phyloP scores from a whole-genome alignment of 306 rosid genomes.

The Pyrus bretschneideri region DNA sequence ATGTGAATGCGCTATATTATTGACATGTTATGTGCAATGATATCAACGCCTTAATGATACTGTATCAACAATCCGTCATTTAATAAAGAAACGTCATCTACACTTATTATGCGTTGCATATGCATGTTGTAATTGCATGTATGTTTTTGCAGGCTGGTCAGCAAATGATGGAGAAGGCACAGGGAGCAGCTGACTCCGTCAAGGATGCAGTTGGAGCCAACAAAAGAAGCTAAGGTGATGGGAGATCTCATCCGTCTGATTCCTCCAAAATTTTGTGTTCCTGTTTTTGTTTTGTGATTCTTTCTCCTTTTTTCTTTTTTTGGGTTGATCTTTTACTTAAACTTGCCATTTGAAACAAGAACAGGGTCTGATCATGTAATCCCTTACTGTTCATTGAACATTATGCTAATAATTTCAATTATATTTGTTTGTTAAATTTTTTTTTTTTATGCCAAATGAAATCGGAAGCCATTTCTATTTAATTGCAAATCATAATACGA shows the following conservation, averaged over 20 bases:
- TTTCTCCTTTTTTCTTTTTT: not conserved
- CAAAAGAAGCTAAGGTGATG: conserved; percentile 12
- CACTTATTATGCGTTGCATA: no score
- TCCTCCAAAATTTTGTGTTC: not conserved
- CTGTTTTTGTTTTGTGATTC: not conserved
- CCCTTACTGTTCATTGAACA: not conserved
- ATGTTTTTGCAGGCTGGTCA: conserved; percentile 26
- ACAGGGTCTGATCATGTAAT: not conserved
- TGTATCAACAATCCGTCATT: not conserved
- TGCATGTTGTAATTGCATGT: not conserved
- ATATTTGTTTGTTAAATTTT: not conserved
- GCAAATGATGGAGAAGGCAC: conserved; percentile 26
- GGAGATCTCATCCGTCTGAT: not conserved
- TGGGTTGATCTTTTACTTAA: no score
- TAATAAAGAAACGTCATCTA: no score
- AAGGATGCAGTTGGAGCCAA: conserved; percentile 16
- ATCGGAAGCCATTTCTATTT: no score
- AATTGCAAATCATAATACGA: no score
- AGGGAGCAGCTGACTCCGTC: conserved; percentile 20
- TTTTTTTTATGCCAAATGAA: no score
- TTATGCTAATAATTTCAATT: not conserved
- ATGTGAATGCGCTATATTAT: no score
- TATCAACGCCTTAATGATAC: not conserved
- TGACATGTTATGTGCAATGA: no score
- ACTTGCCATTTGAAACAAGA: not conserved